These are phyloP conservation scores for Ascochyta koolunga DNA, from an alignment of 2,329 filamentous ascomycete species.

Conservation along the genomic window DNA sequence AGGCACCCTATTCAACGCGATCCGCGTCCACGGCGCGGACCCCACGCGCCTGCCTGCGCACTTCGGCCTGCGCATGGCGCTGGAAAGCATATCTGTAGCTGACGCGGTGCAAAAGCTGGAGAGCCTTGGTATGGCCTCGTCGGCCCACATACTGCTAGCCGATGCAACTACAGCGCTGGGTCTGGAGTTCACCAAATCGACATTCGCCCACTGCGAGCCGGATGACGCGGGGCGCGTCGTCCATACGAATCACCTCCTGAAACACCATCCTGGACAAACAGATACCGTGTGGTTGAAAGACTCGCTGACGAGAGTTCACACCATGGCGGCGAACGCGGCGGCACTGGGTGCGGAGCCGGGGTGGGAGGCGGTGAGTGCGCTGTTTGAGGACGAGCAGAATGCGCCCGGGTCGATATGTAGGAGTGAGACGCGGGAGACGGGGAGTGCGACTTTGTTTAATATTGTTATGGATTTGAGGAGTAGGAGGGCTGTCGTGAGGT, in stretches of 20 bases:
- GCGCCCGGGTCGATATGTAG: constrained; percentile 46
- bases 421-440: constrained; percentile 29
- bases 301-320: constrained; percentile 44
- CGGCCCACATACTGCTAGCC: constrained; percentile 62
- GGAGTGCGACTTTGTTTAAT: constrained; percentile 45
- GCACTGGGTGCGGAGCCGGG: constrained; percentile 28
- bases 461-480: constrained; percentile 46
- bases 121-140: constrained; percentile 56
- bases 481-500: constrained; percentile 35
- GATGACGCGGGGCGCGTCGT: constrained; percentile 46
- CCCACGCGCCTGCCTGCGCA: constrained; percentile 63
- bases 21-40: constrained; percentile 63
- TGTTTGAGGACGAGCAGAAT: constrained; percentile 53
- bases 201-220: constrained; percentile 39
- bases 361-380: constrained; percentile 34
- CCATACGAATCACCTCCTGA: constrained; percentile 54
- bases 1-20: constrained; percentile 67
- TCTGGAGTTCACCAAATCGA: constrained; percentile 55
- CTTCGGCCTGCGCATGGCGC: constrained; percentile 61
- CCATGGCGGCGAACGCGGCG: constrained; percentile 45
- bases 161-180: constrained; percentile 56
- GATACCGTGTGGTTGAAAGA: constrained; percentile 54
- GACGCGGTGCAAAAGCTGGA: constrained; percentile 56
- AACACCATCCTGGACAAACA: constrained; percentile 44
- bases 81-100: constrained; percentile 58